Percentiles rank a stretch among this genome's conserved stretches.
Conservation (phyloP, 495 filamentous ascomycete genomes). For the Hyaloscypha hepaticicola region DNA sequence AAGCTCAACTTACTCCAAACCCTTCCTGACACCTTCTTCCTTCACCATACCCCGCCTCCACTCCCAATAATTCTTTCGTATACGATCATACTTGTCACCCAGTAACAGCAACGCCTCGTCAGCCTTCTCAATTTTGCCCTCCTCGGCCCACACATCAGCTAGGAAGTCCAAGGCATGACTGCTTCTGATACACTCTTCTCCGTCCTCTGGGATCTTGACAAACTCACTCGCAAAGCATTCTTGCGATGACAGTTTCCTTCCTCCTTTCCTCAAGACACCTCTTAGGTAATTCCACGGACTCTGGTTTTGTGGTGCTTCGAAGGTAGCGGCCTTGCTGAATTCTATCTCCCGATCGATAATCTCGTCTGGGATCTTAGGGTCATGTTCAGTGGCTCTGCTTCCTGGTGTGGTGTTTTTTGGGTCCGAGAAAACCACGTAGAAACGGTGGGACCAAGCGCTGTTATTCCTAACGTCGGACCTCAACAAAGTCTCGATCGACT, state of each 20-base stretch:
- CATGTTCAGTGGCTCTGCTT: conserved; percentile 41
- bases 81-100: conserved; percentile 84
- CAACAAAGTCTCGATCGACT: conserved; percentile 67
- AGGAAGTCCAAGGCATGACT: conserved; percentile 89
- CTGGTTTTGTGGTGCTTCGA: conserved; percentile 85
- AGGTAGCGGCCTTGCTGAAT: conserved; percentile 68
- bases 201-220: conserved; percentile 48
- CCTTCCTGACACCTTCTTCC: conserved; percentile 24
- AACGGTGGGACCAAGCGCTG: conserved; percentile 95
- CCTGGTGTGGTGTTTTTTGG: conserved; percentile 50
- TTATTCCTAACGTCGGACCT: conserved; percentile 86
- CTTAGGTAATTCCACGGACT: conserved; percentile 90
- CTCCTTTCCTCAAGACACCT: conserved; percentile 67
- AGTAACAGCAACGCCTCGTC: conserved; percentile 67
- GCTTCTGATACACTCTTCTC: conserved; percentile 57
- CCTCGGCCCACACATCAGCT: conserved; percentile 74
- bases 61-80: conserved; percentile 89
- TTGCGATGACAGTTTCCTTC: conserved; percentile 53
- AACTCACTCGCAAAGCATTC: conserved; percentile 67
- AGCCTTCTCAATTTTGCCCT: conserved; percentile 56
- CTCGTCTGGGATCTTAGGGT: conserved; percentile 53
- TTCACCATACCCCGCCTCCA: conserved; percentile 59
- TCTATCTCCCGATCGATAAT: conserved; percentile 72
- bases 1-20: neutral
- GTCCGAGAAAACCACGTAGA: conserved; percentile 81